These are phyloP conservation scores for Ceratocystis lukuohia DNA, from an alignment of 2,329 filamentous ascomycete genomes.

Conservation along the genomic window DNA sequence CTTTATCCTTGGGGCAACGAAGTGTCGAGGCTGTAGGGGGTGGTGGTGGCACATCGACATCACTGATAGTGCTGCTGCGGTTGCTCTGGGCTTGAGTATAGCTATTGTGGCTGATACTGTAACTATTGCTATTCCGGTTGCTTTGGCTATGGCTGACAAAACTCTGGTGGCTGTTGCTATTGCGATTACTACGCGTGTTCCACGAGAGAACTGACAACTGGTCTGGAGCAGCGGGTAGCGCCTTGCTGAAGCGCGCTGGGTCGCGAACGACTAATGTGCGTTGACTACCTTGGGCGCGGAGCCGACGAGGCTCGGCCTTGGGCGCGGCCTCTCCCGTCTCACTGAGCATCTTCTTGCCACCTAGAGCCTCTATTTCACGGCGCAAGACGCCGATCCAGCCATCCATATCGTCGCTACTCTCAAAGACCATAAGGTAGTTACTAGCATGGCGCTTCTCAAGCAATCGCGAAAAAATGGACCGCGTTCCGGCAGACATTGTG, in stretches of 20 bases:
- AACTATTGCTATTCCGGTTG: conserved; percentile 24
- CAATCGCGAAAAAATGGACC: conserved; percentile 48
- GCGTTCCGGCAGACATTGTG: conserved; percentile 30
- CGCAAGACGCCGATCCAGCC: conserved; percentile 57
- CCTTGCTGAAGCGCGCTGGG: conserved; percentile 29
- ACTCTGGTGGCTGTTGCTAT: not conserved
- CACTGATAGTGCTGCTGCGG: conserved; percentile 21
- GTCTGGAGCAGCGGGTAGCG: conserved; percentile 5
- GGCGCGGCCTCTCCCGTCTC: conserved; percentile 43
- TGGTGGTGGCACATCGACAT: conserved; percentile 8
- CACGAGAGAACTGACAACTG: conserved; percentile 8
- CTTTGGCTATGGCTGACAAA: not conserved
- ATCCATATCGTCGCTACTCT: conserved; percentile 61
- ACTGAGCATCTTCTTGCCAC: conserved; percentile 50
- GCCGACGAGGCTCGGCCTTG: conserved; percentile 27
- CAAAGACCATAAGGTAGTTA: conserved; percentile 59
- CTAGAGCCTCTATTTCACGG: conserved; percentile 54
- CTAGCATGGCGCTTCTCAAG: conserved; percentile 42
- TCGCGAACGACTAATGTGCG: conserved; percentile 37
- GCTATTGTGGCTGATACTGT: not conserved
- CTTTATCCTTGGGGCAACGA: not conserved
- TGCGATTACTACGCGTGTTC: conserved; percentile 5
- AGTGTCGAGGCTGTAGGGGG: not conserved
- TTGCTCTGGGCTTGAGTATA: conserved; percentile 25
- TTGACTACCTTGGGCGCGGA: conserved; percentile 33